phyloP scores from a whole-genome alignment of 345 rosid species.

The Murraya paniculata region DNA sequence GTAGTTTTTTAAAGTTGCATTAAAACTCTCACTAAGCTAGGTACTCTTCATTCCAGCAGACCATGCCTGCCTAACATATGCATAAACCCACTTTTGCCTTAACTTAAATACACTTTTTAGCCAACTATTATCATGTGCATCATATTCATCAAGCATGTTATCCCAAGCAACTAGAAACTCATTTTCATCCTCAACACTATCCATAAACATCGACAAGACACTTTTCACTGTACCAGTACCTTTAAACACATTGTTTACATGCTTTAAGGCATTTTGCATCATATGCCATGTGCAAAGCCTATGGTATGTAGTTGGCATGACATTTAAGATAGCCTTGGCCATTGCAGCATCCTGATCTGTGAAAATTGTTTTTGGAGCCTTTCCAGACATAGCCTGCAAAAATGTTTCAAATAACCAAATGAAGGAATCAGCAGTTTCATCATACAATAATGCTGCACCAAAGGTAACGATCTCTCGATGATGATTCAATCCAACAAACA shows the following conservation, averaged over 20 bases:
- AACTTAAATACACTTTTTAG: neutral
- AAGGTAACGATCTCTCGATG: neutral
- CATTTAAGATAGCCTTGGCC: too few relatives aligned
- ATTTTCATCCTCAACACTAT: too few relatives aligned
- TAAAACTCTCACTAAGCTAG: neutral
- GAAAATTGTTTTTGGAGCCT: neutral
- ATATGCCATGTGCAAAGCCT: too few relatives aligned
- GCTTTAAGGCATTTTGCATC: too few relatives aligned
- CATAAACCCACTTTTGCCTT: neutral
- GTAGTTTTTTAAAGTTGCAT: too few relatives aligned
- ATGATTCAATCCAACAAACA: constrained; percentile 7
- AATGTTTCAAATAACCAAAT: neutral
- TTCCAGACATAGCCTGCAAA: neutral
- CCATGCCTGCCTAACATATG: neutral
- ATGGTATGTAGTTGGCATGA: too few relatives aligned
- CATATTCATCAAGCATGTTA: too few relatives aligned
- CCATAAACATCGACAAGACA: too few relatives aligned
- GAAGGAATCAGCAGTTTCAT: neutral
- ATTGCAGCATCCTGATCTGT: neutral
- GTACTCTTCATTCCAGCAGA: neutral
- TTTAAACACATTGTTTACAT: too few relatives aligned
- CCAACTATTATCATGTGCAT: too few relatives aligned
- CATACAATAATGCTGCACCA: neutral
- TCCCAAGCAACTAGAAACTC: too few relatives aligned
- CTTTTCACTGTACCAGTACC: too few relatives aligned